Evolutionary conservation across 192 early-diverging fungal genomes (phyloP).

Genomic region (Geranomyces michiganensis): DNA sequence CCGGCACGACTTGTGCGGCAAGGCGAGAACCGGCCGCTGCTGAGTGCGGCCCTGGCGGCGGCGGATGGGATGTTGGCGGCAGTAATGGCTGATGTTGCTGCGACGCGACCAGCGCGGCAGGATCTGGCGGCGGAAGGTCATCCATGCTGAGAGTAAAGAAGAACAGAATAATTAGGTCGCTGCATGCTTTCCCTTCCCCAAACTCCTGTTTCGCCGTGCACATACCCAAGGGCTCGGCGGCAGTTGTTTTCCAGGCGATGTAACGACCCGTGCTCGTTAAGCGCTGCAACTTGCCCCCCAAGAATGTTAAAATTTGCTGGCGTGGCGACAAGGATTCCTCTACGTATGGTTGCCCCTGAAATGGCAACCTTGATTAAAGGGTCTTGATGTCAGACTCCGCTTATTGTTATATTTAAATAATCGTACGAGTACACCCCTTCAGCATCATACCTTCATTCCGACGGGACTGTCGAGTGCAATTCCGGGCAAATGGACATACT

Average conservation of each 20-base stretch:
- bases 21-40: too few species aligned
- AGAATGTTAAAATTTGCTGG: slow-evolving; percentile 16
- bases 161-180: background rate
- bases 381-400: background rate
- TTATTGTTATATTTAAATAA: background rate
- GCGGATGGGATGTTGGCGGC: too few species aligned
- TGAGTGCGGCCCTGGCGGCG: too few species aligned
- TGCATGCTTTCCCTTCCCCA: too few species aligned
- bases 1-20: too few species aligned
- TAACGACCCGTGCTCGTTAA: slow-evolving; percentile 12
- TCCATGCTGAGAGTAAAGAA: background rate
- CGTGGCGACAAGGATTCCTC: slow-evolving; percentile 19
- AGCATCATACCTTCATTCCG: slow-evolving; percentile 18
- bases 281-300: slow-evolving; percentile 23
- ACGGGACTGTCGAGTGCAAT: slow-evolving; percentile 8
- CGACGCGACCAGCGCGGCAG: background rate
- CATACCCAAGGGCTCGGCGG: slow-evolving; percentile 2
- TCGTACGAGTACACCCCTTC: background rate
- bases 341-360: slow-evolving; percentile 12
- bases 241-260: slow-evolving; percentile 21
- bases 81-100: too few species aligned
- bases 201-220: background rate
- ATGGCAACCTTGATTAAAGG: slow-evolving; percentile 15
- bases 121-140: background rate
- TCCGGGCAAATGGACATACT: slow-evolving; percentile 15